Evolutionary conservation across 805 yeast genomes (phyloP).

Genomic region (Phaffomyces opuntiae): DNA sequence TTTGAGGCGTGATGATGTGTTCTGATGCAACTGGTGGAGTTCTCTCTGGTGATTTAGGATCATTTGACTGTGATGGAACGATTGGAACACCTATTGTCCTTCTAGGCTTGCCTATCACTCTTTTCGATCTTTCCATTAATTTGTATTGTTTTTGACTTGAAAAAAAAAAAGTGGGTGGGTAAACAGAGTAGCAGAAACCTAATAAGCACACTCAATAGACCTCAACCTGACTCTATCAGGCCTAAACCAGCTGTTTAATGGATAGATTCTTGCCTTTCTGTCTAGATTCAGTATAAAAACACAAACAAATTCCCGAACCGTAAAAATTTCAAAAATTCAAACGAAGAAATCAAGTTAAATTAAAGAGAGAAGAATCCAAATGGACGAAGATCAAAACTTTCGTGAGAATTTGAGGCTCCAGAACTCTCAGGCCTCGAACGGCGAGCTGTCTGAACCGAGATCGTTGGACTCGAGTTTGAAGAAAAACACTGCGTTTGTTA

Average conservation of each 20-base stretch:
- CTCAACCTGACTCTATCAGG: too few species aligned
- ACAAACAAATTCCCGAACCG: too few species aligned
- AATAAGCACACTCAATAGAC: too few species aligned
- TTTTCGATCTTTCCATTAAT: background rate
- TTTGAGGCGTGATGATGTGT: background rate
- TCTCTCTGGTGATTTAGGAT: background rate
- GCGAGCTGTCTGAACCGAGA: constrained; percentile 9
- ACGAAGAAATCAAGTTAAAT: too few species aligned
- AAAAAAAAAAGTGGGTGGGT: too few species aligned
- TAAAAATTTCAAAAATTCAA: too few species aligned
- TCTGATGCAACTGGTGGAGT: background rate
- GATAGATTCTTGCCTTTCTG: too few species aligned
- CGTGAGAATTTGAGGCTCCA: constrained; percentile 6
- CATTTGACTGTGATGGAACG: background rate
- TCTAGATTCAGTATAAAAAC: too few species aligned
- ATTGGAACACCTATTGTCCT: constrained; percentile 2
- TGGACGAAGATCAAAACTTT: constrained; percentile 2
- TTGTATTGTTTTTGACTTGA: background rate
- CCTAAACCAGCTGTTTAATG: too few species aligned
- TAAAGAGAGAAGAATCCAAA: background rate
- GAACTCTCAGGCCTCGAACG: constrained; percentile 19
- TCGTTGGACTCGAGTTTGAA: constrained; percentile 67
- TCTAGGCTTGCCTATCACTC: constrained; percentile 3
- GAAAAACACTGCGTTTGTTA: constrained; percentile 74
- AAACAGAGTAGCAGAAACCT: too few species aligned